Evolutionary conservation across 1,284 basidiomycete genomes (phyloP).

Genomic region (Porodaedalea pini): DNA sequence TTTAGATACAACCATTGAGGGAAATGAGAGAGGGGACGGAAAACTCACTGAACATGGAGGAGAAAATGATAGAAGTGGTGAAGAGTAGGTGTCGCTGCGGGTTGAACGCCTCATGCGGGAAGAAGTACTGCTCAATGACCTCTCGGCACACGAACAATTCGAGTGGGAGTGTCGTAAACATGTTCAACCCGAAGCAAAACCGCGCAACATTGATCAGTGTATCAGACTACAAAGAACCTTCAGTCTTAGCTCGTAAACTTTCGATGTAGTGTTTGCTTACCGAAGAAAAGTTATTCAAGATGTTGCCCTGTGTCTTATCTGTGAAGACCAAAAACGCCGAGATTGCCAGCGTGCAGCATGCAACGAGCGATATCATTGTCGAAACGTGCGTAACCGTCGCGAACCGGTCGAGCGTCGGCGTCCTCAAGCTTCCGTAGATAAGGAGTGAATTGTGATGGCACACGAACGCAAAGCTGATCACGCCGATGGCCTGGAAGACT

Average conservation of each 20-base stretch:
- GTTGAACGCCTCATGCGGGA: constrained; percentile 78
- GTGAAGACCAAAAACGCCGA: constrained; percentile 93
- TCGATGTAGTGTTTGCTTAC: constrained; percentile 37
- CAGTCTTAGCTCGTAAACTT: not conserved
- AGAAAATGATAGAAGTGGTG: constrained; percentile 80
- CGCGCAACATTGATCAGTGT: constrained; percentile 89
- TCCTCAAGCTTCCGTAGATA: constrained; percentile 91
- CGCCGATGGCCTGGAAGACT: constrained; percentile 88
- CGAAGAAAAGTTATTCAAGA: constrained; percentile 86
- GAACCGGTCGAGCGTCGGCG: constrained; percentile 94
- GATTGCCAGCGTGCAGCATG: constrained; percentile 83
- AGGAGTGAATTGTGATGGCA: constrained; percentile 92
- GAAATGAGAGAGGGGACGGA: not conserved
- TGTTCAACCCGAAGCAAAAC: constrained; percentile 95
- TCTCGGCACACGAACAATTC: constrained; percentile 95
- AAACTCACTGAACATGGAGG: constrained; percentile 76
- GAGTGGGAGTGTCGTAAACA: constrained; percentile 95
- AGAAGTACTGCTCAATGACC: constrained; percentile 92
- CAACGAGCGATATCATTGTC: constrained; percentile 75
- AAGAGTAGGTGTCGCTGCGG: constrained; percentile 86
- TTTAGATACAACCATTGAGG: constrained; percentile 9
- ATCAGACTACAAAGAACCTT: constrained; percentile 51
- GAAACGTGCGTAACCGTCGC: constrained; percentile 91
- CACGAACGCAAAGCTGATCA: constrained; percentile 94
- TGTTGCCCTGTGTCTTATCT: constrained; percentile 90